phyloP scores from a whole-genome alignment of 495 filamentous ascomycete species.

The Delitschia confertaspora region DNA sequence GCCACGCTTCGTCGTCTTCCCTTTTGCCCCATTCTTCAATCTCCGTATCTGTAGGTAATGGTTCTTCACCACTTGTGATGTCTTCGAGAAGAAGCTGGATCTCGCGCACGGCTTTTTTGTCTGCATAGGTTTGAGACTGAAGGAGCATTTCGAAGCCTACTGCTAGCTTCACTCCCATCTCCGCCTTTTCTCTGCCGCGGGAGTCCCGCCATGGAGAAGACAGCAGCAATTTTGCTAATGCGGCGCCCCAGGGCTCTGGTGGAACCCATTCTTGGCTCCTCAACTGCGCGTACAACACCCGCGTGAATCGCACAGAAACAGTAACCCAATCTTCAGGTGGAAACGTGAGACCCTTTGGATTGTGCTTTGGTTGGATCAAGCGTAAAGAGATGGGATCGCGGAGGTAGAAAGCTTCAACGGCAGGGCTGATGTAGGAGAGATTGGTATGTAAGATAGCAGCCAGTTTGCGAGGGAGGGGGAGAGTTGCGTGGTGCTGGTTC shows the following conservation, averaged over 20 bases:
- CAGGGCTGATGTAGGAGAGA: conserved; percentile 67
- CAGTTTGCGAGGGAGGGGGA: conserved; percentile 70
- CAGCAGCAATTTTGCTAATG: conserved; percentile 39
- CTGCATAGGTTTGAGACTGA: conserved; percentile 51
- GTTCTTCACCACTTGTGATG: conserved; percentile 49
- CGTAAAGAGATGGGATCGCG: conserved; percentile 74
- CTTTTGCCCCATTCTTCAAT: conserved; percentile 57
- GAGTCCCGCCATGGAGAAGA: conserved; percentile 34
- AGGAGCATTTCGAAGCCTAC: conserved; percentile 89
- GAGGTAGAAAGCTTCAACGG: conserved; percentile 86
- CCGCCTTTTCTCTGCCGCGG: conserved; percentile 36
- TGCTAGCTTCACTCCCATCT: conserved; percentile 81
- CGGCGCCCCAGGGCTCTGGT: conserved; percentile 38
- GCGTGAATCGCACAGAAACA: conserved; percentile 70
- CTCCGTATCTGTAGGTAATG: conserved; percentile 63
- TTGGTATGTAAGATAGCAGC: conserved; percentile 70
- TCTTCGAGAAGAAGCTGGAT: conserved; percentile 68
- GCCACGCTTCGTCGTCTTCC: conserved; percentile 82
- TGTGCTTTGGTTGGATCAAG: conserved; percentile 48
- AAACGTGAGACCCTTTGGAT: conserved; percentile 45
- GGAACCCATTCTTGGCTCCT: conserved; percentile 76
- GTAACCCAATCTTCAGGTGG: conserved; percentile 70
- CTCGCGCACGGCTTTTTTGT: conserved; percentile 59
- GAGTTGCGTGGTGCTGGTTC: conserved; percentile 60
- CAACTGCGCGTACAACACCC: conserved; percentile 82